phyloP scores from a whole-genome alignment of 169 alveolate species.

The Babesia sp. region DNA sequence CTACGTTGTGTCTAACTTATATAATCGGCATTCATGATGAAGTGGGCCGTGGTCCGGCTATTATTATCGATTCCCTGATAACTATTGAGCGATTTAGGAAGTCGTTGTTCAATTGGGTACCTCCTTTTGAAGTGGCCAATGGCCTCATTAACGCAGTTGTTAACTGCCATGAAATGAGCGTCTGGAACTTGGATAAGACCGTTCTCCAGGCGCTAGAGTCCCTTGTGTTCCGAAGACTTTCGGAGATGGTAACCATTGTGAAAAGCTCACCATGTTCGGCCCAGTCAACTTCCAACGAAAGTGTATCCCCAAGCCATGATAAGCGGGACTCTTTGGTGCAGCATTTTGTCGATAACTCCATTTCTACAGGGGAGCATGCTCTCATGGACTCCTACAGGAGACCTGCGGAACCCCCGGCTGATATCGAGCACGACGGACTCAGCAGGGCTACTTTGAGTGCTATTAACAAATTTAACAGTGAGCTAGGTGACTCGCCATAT shows the following conservation, averaged over 20 bases:
- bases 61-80: not conserved
- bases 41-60: not conserved
- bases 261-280: not conserved
- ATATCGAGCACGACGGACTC: slow-evolving; percentile 17
- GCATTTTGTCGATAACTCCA: not conserved
- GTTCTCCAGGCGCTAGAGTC: slow-evolving; percentile 7
- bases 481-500: slow-evolving; percentile 39
- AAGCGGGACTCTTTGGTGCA: not conserved
- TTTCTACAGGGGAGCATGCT: not conserved
- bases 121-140: slow-evolving; percentile 3
- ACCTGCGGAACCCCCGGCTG: not conserved
- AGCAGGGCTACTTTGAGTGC: slow-evolving; percentile 1
- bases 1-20: not conserved
- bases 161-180: not conserved
- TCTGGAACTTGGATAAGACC: not conserved
- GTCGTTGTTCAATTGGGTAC: slow-evolving; percentile 15
- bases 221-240: slow-evolving; percentile 15
- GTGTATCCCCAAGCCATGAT: not conserved
- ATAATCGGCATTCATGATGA: not conserved
- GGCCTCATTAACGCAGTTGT: not conserved
- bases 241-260: not conserved
- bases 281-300: not conserved
- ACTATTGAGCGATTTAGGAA: not conserved
- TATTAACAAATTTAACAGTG: slow-evolving; percentile 39
- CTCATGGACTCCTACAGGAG: not conserved